Evolutionary conservation across 805 yeast genomes (phyloP).

Genomic region (Yarrowia sp.): DNA sequence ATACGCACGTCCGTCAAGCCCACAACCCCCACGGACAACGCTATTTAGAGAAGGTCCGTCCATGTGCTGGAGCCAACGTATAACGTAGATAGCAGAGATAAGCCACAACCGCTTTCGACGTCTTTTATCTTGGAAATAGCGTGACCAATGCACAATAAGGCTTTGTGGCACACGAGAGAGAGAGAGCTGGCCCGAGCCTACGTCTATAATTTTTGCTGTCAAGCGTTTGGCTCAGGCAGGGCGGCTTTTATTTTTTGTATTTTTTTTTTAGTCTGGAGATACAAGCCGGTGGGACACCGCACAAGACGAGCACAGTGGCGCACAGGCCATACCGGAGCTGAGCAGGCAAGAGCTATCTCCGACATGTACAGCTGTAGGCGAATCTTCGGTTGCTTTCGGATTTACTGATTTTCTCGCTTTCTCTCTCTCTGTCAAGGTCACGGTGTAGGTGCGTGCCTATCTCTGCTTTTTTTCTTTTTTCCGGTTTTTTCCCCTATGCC

Average conservation of each 20-base stretch:
- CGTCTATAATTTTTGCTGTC: not conserved
- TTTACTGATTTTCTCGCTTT: too few species aligned
- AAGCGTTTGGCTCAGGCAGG: too few species aligned
- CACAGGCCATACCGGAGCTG: too few species aligned
- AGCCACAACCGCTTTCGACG: constrained; percentile 10
- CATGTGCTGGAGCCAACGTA: not conserved
- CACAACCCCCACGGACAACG: not conserved
- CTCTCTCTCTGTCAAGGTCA: too few species aligned
- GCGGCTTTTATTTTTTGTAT: too few species aligned
- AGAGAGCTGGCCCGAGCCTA: not conserved
- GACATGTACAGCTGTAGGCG: too few species aligned
- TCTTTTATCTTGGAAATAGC: constrained; percentile 20
- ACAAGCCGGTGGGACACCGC: too few species aligned
- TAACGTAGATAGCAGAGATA: not conserved
- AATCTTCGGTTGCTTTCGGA: too few species aligned
- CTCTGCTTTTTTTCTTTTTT: not conserved
- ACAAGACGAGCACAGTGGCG: too few species aligned
- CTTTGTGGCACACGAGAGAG: constrained; percentile 9
- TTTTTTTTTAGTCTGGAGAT: too few species aligned
- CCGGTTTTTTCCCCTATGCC: not conserved
- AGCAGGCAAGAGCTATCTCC: too few species aligned
- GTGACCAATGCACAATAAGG: not conserved
- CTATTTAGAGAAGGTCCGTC: not conserved
- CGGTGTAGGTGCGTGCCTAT: too few species aligned
- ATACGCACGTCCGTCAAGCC: not conserved